Evolutionary conservation across 148 eudicot species (phyloP), one percentile per base, ranked within the genome.

Genomic region (Diospyros kaki): DNA sequence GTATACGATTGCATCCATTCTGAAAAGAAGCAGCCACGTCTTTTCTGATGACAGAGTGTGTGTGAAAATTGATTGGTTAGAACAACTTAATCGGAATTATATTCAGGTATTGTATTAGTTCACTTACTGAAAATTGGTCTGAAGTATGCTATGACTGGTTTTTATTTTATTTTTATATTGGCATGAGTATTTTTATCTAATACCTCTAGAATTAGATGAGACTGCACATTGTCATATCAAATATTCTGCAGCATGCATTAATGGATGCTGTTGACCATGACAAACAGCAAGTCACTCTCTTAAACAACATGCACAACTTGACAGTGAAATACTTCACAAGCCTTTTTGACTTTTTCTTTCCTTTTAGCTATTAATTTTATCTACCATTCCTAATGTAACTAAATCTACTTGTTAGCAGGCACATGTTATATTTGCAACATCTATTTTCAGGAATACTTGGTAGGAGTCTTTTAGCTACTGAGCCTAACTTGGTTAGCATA

Each of bases 11-110:
- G 98, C 97, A 28, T 65, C 95, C 72, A 95, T 95, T 77, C 84
- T 95, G 79, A 95, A 92, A 84, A 89, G 97, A 87, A 86, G 84
- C 77, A 95, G 98, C 79, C 96, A 95, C 76, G 76, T 90, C 46
- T 95, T 95, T 64, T 83, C 89, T 78, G 95, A 86, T 83, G 96
- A 91, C 55, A 89, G 60, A 77, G 87, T 95, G 69, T 80, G 79
- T 80, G 93, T 95, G 78, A 95, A 95, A 89, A 85, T 81, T 69
- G 98, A 95, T 80, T 90, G 93, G 97, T 85, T 95, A 60, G 97
- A 95, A 82, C 98, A 95, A 82, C 88, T 95, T 17, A 89, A 90
- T 62, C 94, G 98, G 73, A 79, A 84, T 73, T 95, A 95, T 76
- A 78, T 92, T 70, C 98, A 95, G 98, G 98, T 95, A 90, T 65